These are phyloP conservation scores for Magnolia changhungtana DNA, from an alignment of 164 flowering plant genomes.

Conservation along the genomic window DNA sequence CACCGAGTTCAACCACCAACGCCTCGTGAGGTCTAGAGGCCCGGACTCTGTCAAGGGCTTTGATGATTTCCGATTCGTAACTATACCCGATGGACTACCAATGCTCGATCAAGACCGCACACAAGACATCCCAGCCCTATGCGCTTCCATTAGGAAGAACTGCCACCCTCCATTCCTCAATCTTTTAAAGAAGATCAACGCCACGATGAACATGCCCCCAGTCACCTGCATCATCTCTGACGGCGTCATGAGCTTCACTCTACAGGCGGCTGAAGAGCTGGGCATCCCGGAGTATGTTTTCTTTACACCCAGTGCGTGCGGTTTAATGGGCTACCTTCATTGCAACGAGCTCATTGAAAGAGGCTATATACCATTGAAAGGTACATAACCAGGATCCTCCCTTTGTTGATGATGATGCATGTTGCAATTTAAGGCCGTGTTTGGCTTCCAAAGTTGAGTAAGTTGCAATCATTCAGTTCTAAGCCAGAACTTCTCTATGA, in stretches of 20 bases:
- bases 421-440: too few relatives aligned
- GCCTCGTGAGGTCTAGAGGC: slow-evolving; percentile 9
- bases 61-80: slow-evolving; percentile 25
- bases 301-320: slow-evolving; percentile 31
- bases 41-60: slow-evolving; percentile 8
- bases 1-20: slow-evolving; percentile 16
- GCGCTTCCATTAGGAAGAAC: slow-evolving; percentile 16
- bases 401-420: too few relatives aligned
- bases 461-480: too few relatives aligned
- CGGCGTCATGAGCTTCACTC: slow-evolving; percentile 30
- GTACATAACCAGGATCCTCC: slow-evolving; percentile 13
- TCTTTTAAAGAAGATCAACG: slow-evolving; percentile 27
- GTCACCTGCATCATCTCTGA: slow-evolving; percentile 35
- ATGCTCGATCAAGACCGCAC: slow-evolving; percentile 31
- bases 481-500: too few relatives aligned
- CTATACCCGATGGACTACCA: slow-evolving; percentile 39
- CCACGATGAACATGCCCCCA: slow-evolving; percentile 11
- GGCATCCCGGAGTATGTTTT: slow-evolving; percentile 28
- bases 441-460: too few relatives aligned
- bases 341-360: slow-evolving; percentile 12
- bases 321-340: slow-evolving; percentile 18
- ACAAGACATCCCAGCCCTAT: slow-evolving; percentile 31
- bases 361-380: slow-evolving; percentile 29
- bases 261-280: slow-evolving; percentile 28
- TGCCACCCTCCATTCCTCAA: slow-evolving; percentile 26